Base-by-base conservation (phyloP, 352 stramenopile genomes). In the Bremia lactucae region DNA sequence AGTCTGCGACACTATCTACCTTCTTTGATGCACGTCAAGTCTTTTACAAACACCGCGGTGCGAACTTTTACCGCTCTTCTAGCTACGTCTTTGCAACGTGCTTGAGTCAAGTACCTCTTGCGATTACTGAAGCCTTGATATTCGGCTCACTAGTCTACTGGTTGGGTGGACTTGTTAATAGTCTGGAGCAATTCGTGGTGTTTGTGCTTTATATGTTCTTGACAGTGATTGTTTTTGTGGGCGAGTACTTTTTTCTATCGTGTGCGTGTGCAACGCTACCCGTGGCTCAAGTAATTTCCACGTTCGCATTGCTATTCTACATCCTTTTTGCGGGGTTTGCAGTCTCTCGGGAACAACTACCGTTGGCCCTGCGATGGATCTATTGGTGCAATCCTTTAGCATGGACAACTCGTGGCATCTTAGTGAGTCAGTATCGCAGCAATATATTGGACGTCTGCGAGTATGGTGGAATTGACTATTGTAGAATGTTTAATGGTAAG, bases 141-240 rank as follows among this genome's bases (percentile, higher is more conserved):
- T 92, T 95, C 62, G 73, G 78, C 26, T 72, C 65, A 1, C 52
- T 90, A 33, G 52, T 93, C 9, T 95, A 92, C 49, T 91, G 67
- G 62, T 66, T 90, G 43, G 59, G 77, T 38, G 83, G 80, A 14
- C 67, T 95, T 15, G 47, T 56, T 14, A 33, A 44, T 8, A 47
- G 37, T 2, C 11, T 42, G 4, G 40, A 54, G 33, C 46, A 55
- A 11, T 72, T 63, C 31, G 2, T 52, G n/a, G 46, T 63, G 14
- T 83, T 78, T 55, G 41, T 72, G 29, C 20, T 64, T 41, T 59
- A 75, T 22, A 52, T 82, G 37, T 34, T 83, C 19, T 28, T 81
- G 23, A 68, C 57, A 10, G 58, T 73, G 18, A 11, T 85, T 15
- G 47, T 65, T 9, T 78, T 83, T 20, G 34, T 56, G 0, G 41